A percentile compares a stretch with the other conserved stretches of the same genome.
phyloP scores from a whole-genome alignment of 2,329 filamentous ascomycete species.

The Sporothrix pallida region DNA sequence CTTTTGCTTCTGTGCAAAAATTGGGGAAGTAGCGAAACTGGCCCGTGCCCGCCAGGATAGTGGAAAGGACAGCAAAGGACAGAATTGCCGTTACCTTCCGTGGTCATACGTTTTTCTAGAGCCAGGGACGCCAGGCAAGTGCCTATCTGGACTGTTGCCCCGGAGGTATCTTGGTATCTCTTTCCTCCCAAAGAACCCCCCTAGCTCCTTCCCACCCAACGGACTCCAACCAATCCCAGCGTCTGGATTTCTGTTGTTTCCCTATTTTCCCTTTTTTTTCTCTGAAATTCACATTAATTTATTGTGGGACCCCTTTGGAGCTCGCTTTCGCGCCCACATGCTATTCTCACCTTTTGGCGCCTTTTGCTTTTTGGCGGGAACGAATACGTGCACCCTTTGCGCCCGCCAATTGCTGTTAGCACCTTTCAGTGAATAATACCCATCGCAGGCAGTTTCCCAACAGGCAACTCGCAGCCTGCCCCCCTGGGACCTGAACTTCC shows the following conservation, averaged over 20 bases:
- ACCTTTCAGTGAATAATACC: neutral
- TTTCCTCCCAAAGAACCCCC: neutral
- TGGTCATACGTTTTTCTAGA: slow-evolving; percentile 30
- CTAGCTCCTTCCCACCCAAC: slow-evolving; percentile 18
- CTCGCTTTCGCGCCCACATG: slow-evolving; percentile 19
- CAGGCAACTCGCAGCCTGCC: neutral
- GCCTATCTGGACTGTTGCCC: slow-evolving; percentile 21
- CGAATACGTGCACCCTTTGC: slow-evolving; percentile 18
- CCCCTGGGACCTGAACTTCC: neutral
- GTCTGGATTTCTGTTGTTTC: slow-evolving; percentile 32
- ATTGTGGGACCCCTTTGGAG: neutral
- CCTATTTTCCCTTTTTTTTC: neutral
- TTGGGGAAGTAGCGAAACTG: slow-evolving; percentile 23
- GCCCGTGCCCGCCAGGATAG: slow-evolving; percentile 10
- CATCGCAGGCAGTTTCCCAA: slow-evolving; percentile 13
- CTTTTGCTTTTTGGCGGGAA: slow-evolving; percentile 11
- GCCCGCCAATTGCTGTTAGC: neutral
- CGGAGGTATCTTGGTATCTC: slow-evolving; percentile 16
- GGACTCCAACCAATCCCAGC: slow-evolving; percentile 35
- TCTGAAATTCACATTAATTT: too few species aligned
- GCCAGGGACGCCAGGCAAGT: neutral
- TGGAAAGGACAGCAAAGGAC: slow-evolving; percentile 12
- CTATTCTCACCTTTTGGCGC: neutral
- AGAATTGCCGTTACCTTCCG: slow-evolving; percentile 30
- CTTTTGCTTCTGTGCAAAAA: neutral